These are phyloP conservation scores for Ogataea minuta DNA, from an alignment of 805 yeast genomes.

Conservation along the genomic window DNA sequence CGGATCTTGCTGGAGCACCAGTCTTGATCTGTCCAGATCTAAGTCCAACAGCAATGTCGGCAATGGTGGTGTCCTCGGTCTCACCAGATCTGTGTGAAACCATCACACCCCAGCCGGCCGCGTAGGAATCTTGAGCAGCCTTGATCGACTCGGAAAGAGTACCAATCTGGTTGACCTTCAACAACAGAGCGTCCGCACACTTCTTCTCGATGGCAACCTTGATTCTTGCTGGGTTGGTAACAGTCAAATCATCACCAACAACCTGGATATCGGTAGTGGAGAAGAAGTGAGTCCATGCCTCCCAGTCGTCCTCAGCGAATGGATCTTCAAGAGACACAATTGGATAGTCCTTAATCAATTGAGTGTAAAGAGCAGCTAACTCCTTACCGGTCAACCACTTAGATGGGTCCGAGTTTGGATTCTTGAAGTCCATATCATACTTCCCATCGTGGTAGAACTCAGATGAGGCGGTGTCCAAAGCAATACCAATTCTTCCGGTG, in stretches of 20 bases:
- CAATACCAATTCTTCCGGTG: constrained; percentile 88
- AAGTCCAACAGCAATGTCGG: constrained; percentile 96
- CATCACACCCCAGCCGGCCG: constrained; percentile 99
- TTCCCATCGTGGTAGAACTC: constrained; percentile 96
- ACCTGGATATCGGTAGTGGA: constrained; percentile 75
- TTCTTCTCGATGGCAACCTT: constrained; percentile 95
- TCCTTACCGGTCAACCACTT: constrained; percentile 89
- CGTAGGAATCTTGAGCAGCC: constrained; percentile 93
- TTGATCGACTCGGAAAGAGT: constrained; percentile 92
- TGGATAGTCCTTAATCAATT: constrained; percentile 87
- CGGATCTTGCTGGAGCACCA: constrained; percentile 99
- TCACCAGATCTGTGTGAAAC: constrained; percentile 99
- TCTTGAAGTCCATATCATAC: constrained; percentile 98
- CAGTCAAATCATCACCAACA: constrained; percentile 98
- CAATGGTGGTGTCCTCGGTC: constrained; percentile 98
- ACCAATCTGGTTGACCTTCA: constrained; percentile 99
- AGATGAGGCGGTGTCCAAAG: constrained; percentile 94
- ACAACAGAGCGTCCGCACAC: constrained; percentile 89
- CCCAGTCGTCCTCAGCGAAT: constrained; percentile 99
- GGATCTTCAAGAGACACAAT: constrained; percentile 98
- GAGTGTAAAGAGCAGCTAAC: constrained; percentile 80
- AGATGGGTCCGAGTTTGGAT: constrained; percentile 86
- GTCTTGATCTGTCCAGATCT: constrained; percentile 99
- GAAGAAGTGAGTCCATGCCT: constrained; percentile 91
- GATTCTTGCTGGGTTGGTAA: constrained; percentile 95